Conservation (phyloP, 768 basidiomycete species). For the Candolleomyces eurysporus region DNA sequence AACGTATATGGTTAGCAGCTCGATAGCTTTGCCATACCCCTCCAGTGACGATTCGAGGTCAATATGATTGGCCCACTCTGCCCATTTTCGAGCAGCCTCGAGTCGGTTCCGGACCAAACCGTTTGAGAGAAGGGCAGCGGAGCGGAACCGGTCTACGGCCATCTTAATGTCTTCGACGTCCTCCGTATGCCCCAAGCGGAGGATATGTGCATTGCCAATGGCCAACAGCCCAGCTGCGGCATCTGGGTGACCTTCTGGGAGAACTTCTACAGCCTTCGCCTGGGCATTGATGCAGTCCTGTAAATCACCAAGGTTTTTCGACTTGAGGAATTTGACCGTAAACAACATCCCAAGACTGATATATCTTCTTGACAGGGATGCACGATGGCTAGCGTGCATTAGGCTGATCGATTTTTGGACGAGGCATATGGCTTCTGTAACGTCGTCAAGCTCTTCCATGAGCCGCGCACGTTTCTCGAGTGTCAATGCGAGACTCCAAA, state of each 20-base stretch:
- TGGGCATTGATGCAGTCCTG: neutral
- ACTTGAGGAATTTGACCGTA: conserved; percentile 3
- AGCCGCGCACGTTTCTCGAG: neutral
- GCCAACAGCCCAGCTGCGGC: conserved; percentile 12
- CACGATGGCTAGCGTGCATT: neutral
- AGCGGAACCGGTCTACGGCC: neutral
- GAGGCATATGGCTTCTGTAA: neutral
- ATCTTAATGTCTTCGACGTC: conserved; percentile 3
- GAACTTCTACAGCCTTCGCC: neutral
- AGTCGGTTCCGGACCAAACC: neutral
- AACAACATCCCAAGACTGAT: conserved; percentile 8
- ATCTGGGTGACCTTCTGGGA: conserved; percentile 1
- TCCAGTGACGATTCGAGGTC: neutral
- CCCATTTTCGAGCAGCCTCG: neutral
- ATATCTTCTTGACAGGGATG: neutral
- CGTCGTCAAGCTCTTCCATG: neutral
- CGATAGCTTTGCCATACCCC: conserved; percentile 8
- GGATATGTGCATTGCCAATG: conserved; percentile 16
- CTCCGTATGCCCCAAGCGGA: conserved; percentile 20
- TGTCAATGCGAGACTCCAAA: neutral
- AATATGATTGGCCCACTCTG: neutral
- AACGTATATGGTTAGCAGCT: conserved; percentile 1
- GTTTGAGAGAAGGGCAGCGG: neutral
- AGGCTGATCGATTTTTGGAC: neutral
- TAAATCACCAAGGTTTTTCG: neutral